Evolutionary conservation across 345 rosid species (phyloP).

Genomic region (Citrus inodora): DNA sequence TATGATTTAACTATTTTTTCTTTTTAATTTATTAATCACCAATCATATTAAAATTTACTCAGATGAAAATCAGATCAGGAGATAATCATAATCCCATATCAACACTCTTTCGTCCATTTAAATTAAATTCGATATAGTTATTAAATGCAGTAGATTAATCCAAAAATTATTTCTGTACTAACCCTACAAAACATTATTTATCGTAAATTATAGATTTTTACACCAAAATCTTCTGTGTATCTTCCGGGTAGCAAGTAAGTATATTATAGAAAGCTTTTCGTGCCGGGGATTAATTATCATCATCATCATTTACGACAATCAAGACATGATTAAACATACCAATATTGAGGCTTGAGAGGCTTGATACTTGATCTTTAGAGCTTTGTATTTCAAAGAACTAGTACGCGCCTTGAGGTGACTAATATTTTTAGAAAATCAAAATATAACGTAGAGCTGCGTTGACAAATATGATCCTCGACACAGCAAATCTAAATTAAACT

Average conservation of each 20-base stretch:
- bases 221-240: too few species aligned
- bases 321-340: neutral
- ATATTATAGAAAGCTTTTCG: neutral
- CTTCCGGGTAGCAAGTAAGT: too few species aligned
- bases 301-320: neutral
- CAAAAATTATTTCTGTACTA: too few species aligned
- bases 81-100: accelerated
- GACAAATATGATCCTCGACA: neutral
- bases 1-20: too few species aligned
- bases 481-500: neutral
- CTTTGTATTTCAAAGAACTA: neutral
- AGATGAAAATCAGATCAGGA: too few species aligned
- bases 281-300: neutral
- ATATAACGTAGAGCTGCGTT: neutral
- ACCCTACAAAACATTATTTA: too few species aligned
- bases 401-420: slow-evolving; percentile 3
- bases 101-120: too few species aligned
- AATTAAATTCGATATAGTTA: too few species aligned
- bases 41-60: too few species aligned
- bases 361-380: neutral
- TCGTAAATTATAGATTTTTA: too few species aligned
- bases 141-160: too few species aligned
- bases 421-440: neutral
- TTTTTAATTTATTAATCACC: too few species aligned
- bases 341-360: neutral